Percentiles rank a stretch among this genome's conserved stretches.
phyloP scores from a whole-genome alignment of 306 rosid species.

The Dalbergia cochinchinensis region DNA sequence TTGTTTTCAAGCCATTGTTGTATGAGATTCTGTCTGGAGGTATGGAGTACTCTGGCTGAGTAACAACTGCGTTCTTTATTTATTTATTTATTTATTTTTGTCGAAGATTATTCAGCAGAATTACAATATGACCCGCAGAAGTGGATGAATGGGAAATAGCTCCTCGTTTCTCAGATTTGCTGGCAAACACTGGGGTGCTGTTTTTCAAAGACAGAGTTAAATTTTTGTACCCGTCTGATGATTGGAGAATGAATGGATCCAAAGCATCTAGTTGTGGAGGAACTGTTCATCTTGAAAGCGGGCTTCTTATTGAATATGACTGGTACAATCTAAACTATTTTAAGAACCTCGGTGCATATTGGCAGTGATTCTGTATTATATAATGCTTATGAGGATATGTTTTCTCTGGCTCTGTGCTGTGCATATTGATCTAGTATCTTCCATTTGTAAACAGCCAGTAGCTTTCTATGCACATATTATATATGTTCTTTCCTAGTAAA shows the following conservation, averaged over 20 bases:
- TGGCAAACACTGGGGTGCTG: constrained; percentile 74
- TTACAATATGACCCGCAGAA: constrained; percentile 59
- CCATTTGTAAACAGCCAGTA: constrained; percentile 27
- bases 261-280: constrained; percentile 68
- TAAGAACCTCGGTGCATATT: constrained; percentile 29
- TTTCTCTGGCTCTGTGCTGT: constrained; percentile 23
- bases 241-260: constrained; percentile 62
- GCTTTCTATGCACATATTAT: constrained; percentile 3
- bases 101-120: constrained; percentile 39
- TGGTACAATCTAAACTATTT: constrained; percentile 64
- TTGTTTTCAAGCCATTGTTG: constrained; percentile 86
- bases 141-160: constrained; percentile 99
- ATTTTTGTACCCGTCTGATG: constrained; percentile 71
- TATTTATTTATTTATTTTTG: constrained; percentile 31
- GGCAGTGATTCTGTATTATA: constrained; percentile 16
- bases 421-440: constrained; percentile 21
- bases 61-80: constrained; percentile 22
- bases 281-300: constrained; percentile 89
- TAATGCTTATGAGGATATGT: constrained; percentile 30
- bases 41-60: constrained; percentile 47
- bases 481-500: constrained; percentile 12
- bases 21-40: constrained; percentile 98
- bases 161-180: constrained; percentile 88
- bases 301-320: constrained; percentile 91
- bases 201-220: constrained; percentile 87